These are phyloP conservation scores for Rosellinia necatrix DNA, from an alignment of 2,329 filamentous ascomycete species.

Conservation along the genomic window DNA sequence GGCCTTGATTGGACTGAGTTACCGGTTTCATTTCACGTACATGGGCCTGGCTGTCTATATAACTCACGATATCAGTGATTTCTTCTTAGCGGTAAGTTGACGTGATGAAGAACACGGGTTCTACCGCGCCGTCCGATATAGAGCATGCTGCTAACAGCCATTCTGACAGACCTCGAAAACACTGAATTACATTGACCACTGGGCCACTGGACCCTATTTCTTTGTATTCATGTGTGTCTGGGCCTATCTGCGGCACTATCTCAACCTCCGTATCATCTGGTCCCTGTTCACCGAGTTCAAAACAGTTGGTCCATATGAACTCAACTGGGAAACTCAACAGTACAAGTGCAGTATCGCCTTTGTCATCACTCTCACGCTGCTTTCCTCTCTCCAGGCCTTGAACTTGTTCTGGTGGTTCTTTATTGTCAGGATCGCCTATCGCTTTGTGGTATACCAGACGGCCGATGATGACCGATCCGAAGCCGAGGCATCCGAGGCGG, in stretches of 20 bases:
- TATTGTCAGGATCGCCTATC: constrained; percentile 74
- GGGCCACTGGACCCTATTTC: constrained; percentile 83
- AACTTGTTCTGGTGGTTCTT: constrained; percentile 84
- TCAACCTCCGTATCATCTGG: constrained; percentile 77
- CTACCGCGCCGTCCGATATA: neutral
- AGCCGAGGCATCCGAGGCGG: constrained; percentile 64
- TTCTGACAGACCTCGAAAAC: constrained; percentile 76
- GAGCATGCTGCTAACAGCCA: constrained; percentile 21
- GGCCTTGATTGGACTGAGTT: constrained; percentile 81
- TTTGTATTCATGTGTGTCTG: constrained; percentile 79
- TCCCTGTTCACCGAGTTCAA: constrained; percentile 77
- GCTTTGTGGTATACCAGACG: constrained; percentile 65
- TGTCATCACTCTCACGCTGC: constrained; percentile 67
- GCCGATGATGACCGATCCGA: constrained; percentile 75
- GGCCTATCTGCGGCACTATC: constrained; percentile 88
- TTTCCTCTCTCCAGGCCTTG: constrained; percentile 71
- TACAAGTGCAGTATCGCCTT: constrained; percentile 77
- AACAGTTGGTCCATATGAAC: constrained; percentile 73
- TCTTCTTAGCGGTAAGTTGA: constrained; percentile 82
- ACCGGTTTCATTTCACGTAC: constrained; percentile 96
- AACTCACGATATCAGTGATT: constrained; percentile 92
- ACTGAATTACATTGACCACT: constrained; percentile 85
- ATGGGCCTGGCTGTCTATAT: constrained; percentile 93
- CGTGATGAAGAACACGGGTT: neutral
- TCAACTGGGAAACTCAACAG: constrained; percentile 77